Conservation (phyloP, 169 alveolate genomes). For the Theileria annulata region DNA sequence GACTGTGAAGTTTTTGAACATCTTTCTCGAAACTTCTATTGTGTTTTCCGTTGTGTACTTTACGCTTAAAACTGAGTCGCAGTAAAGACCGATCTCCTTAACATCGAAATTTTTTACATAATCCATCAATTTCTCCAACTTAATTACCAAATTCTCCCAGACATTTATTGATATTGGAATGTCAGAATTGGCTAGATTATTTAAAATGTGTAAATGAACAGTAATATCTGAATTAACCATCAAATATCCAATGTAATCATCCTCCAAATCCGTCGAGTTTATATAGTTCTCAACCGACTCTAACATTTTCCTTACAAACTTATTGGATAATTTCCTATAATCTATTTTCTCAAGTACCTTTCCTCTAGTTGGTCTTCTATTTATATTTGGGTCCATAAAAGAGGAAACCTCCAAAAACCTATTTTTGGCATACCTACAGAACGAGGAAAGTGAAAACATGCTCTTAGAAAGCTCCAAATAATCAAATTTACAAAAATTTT, state of each 20-base stretch:
- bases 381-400: conserved; percentile 21
- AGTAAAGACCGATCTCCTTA: conserved; percentile 6
- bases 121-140: background rate
- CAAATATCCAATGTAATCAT: background rate
- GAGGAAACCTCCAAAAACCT: conserved; percentile 55
- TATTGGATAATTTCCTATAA: conserved; percentile 18
- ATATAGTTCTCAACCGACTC: conserved; percentile 25
- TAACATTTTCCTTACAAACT: conserved; percentile 26
- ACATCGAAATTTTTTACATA: background rate
- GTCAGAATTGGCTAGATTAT: conserved; percentile 48
- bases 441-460: conserved; percentile 21
- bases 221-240: background rate
- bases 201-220: conserved; percentile 32
- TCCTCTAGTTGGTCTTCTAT: conserved; percentile 21
- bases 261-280: background rate
- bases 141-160: conserved; percentile 45
- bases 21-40: conserved; percentile 6
- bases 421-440: conserved; percentile 37
- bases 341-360: conserved; percentile 32
- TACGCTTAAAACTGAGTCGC: conserved; percentile 32
- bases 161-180: conserved; percentile 29
- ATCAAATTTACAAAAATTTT: conserved; percentile 12
- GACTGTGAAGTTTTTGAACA: conserved; percentile 11
- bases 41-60: conserved; percentile 51
- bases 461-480: conserved; percentile 19